A percentile compares a stretch with the other conserved stretches of the same genome.
Evolutionary conservation across 2,329 filamentous ascomycete species (phyloP).

Genomic region (Pseudonectria buxi): DNA sequence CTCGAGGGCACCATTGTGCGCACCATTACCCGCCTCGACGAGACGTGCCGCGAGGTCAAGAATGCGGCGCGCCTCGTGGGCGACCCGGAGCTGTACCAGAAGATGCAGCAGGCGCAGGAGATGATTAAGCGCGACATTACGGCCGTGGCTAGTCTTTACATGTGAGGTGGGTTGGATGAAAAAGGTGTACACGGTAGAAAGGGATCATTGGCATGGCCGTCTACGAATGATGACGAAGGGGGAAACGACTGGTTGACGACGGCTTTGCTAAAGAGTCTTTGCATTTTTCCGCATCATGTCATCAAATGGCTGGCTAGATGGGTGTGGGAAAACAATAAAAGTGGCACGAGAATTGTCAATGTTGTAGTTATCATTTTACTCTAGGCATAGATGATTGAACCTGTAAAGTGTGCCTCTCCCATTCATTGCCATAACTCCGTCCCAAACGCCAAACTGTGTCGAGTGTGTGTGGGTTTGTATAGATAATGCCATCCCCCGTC

Average conservation of each 20-base stretch:
- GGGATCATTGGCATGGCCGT: too few relatives aligned
- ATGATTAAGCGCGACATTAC: slow-evolving; percentile 96
- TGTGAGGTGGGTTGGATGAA: slow-evolving; percentile 44
- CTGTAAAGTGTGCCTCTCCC: background rate
- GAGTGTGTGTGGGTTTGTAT: background rate
- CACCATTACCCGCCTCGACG: slow-evolving; percentile 87
- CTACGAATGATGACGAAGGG: too few relatives aligned
- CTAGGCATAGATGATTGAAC: background rate
- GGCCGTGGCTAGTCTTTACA: slow-evolving; percentile 80
- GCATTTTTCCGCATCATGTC: too few relatives aligned
- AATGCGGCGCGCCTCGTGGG: slow-evolving; percentile 94
- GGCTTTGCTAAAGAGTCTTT: too few relatives aligned
- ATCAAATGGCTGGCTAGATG: too few relatives aligned
- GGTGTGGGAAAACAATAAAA: background rate
- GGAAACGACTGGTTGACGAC: too few relatives aligned
- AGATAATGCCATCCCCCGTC: background rate
- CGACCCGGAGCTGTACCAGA: slow-evolving; percentile 84
- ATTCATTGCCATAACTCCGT: background rate
- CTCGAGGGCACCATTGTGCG: slow-evolving; percentile 95
- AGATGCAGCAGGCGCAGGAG: slow-evolving; percentile 97
- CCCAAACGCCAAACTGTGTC: background rate
- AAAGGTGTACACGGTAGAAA: too few relatives aligned
- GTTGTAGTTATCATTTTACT: too few relatives aligned
- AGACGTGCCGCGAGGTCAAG: slow-evolving; percentile 95
- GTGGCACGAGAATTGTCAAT: background rate